phyloP scores from a whole-genome alignment of 2,329 filamentous ascomycete species.

The Fonsecaea pugnacius region DNA sequence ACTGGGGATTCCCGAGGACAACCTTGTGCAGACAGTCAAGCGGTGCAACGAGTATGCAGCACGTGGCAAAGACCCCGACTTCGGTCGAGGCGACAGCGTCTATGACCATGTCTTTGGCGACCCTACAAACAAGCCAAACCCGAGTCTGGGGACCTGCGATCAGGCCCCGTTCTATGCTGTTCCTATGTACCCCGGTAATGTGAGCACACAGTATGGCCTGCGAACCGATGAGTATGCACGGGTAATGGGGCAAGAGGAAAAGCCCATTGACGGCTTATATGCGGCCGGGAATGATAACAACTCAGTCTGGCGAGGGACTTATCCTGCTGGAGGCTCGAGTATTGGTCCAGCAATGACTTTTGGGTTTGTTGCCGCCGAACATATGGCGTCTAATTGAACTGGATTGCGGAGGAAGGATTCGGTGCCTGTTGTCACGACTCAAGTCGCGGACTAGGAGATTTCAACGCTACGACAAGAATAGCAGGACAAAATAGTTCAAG shows the following conservation, averaged over 20 bases:
- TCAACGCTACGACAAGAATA: too few relatives aligned
- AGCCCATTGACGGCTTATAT: constrained; percentile 43
- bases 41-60: constrained; percentile 42
- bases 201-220: constrained; percentile 47
- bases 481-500: too few relatives aligned
- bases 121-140: constrained; percentile 39
- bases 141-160: constrained; percentile 41
- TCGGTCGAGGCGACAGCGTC: constrained; percentile 40
- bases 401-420: too few relatives aligned
- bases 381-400: constrained; percentile 5
- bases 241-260: constrained; percentile 37
- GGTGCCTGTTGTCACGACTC: too few relatives aligned
- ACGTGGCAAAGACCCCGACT: constrained; percentile 43
- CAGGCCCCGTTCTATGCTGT: constrained; percentile 43
- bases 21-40: constrained; percentile 38
- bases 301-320: constrained; percentile 44
- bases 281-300: constrained; percentile 45
- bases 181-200: constrained; percentile 43
- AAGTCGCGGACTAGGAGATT: too few relatives aligned
- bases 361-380: constrained; percentile 31
- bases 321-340: constrained; percentile 45
- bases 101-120: constrained; percentile 45
- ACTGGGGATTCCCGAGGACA: constrained; percentile 35
- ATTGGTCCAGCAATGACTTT: constrained; percentile 47
- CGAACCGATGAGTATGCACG: constrained; percentile 43